Conservation (phyloP, 306 rosid species). For the Trifolium subterraneum region DNA sequence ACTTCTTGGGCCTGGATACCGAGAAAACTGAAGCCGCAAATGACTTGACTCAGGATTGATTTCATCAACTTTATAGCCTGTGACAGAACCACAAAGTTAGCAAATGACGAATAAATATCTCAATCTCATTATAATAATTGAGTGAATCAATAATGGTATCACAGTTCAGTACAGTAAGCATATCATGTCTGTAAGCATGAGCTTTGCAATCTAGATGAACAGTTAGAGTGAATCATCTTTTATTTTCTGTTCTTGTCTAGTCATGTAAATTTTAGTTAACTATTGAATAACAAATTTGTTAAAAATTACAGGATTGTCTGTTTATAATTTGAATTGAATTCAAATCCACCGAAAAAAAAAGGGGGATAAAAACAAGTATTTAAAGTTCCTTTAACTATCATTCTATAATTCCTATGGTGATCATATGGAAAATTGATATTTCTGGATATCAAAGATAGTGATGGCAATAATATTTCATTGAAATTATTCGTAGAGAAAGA, state of each 20-base stretch:
- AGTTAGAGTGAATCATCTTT: background rate
- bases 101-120: constrained; percentile 13
- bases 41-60: constrained; percentile 63
- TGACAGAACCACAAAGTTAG: constrained; percentile 46
- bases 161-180: constrained; percentile 6
- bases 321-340: background rate
- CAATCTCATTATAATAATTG: background rate
- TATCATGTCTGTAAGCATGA: background rate
- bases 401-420: background rate
- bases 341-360: background rate
- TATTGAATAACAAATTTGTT: constrained; percentile 1
- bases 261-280: background rate
- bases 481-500: background rate
- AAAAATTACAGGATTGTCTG: background rate
- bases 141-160: background rate
- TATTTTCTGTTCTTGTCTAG: background rate
- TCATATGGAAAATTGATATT: background rate
- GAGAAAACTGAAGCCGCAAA: constrained; percentile 87
- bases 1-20: constrained; percentile 86
- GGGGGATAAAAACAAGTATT: background rate
- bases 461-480: background rate
- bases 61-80: constrained; percentile 88
- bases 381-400: background rate
- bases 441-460: background rate
- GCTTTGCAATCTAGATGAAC: background rate